Evolutionary conservation across 495 filamentous ascomycete genomes (phyloP), one percentile per base, ranked within the genome.

Genomic region (Aspergillus wentii): DNA sequence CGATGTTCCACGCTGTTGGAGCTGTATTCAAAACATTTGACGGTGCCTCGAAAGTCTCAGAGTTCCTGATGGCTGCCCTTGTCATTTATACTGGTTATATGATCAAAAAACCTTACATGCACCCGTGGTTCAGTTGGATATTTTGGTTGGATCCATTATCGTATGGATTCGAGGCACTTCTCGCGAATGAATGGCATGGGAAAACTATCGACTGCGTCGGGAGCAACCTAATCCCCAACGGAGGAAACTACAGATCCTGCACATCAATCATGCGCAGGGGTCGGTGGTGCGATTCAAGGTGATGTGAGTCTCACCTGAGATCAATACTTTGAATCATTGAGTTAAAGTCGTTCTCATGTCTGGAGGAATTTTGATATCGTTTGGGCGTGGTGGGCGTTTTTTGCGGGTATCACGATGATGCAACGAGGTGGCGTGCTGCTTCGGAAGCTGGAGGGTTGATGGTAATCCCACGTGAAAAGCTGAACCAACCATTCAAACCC

Each of bases 51-150:
- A 75, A 77, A 45, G 54, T 78, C 1, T 74, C 75, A 5, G 75
- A 74, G 23, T 57, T 75, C 31, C 38, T 62, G 3, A 61, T 67
- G 27, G 47, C 52, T 5, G 53, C 48, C 10, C 33, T 62, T 14
- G 66, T 91, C 42, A 79, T 92, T 32, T 95, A 67, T 27, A 54
- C 43, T 22, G 72, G 62, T 16, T 67, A 67, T 54, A 69, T 85
- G 35, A 83, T 94, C 32, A 72, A 82, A 2, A 79, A 78, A 5
- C 66, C 64, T 0, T 53, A 77, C 30, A 84, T 92, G 78, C 73
- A 80, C 40, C 73, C 78, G 0, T 94, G 88, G 88, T 82, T 90
- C 41, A 68, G 68, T 4, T 90, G 85, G 86, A 62, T 91, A 2
- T 74, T 71, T 36, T 83, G 74, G 58, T 69, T 91, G 36, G 81